Percentiles rank a stretch among this genome's conserved stretches.
These are phyloP conservation scores for Xylariaceae sp. DNA, from an alignment of 2,329 filamentous ascomycete genomes.

Conservation along the genomic window DNA sequence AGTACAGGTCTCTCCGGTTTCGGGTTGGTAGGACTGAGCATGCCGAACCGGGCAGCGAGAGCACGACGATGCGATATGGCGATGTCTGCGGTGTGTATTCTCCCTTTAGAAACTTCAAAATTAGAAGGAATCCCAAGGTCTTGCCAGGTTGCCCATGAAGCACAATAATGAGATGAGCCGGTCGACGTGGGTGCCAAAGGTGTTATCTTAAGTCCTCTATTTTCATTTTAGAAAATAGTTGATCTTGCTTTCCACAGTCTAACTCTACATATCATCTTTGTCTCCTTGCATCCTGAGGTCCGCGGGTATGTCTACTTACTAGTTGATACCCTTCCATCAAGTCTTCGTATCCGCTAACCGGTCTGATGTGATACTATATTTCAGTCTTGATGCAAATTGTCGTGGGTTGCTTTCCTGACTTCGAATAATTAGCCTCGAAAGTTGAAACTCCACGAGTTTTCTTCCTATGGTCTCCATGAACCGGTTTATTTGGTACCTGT, in stretches of 20 bases:
- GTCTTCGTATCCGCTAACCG: constrained; percentile 7
- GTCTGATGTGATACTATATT: constrained; percentile 8
- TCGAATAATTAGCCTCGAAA: constrained; percentile 10
- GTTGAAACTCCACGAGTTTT: constrained; percentile 4
- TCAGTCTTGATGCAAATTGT: constrained; percentile 2
- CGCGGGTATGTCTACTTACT: background rate
- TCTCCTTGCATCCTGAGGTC: background rate
- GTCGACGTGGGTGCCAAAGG: constrained; percentile 53
- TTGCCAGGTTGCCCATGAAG: constrained; percentile 60
- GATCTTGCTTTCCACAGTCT: constrained; percentile 38
- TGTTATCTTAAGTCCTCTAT: constrained; percentile 40
- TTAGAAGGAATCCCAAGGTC: constrained; percentile 58
- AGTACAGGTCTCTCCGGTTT: constrained; percentile 52
- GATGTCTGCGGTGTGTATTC: constrained; percentile 53
- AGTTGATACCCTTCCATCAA: constrained; percentile 1
- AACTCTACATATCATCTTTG: constrained; percentile 44
- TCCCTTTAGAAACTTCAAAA: constrained; percentile 50
- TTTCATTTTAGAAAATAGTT: constrained; percentile 50
- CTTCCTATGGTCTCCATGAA: too few species aligned
- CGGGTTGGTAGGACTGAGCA: constrained; percentile 53
- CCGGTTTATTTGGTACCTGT: too few species aligned
- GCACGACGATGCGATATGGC: constrained; percentile 60
- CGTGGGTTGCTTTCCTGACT: constrained; percentile 4
- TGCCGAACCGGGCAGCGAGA: constrained; percentile 57
- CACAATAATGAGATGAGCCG: constrained; percentile 58